Evolutionary conservation across 2,329 filamentous ascomycete species (phyloP).

Genomic region (Xylariaceae sp.): DNA sequence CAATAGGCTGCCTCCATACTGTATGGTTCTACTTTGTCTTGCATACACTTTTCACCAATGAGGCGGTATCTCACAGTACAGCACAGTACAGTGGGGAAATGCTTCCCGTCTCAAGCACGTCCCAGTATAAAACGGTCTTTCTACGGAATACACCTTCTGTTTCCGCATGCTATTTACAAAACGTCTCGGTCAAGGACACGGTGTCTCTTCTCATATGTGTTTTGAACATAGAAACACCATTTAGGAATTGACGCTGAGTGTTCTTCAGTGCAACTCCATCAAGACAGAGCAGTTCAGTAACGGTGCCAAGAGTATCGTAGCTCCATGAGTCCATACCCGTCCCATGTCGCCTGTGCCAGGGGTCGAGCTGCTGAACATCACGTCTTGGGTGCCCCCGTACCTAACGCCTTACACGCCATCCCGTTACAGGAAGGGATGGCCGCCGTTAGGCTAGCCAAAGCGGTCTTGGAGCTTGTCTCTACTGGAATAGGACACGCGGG

Average conservation of each 20-base stretch:
- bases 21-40: background rate
- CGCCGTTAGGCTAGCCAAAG: background rate
- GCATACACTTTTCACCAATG: background rate
- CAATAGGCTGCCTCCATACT: background rate
- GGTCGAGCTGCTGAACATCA: conserved; percentile 6
- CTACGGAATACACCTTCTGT: too few species aligned
- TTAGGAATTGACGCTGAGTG: too few species aligned
- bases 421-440: conserved; percentile 1
- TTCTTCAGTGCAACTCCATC: background rate
- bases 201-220: too few species aligned
- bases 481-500: conserved; percentile 15
- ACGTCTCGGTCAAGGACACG: too few species aligned
- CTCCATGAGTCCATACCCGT: background rate
- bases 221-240: too few species aligned
- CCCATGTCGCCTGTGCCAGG: background rate
- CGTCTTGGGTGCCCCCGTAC: too few species aligned
- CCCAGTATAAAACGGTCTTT: too few species aligned
- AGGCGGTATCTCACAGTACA: background rate
- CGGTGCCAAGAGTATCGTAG: too few species aligned
- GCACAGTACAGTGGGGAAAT: background rate
- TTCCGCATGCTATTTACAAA: too few species aligned
- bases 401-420: background rate
- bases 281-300: background rate
- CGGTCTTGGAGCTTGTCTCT: conserved; percentile 6
- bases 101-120: too few species aligned